These are phyloP conservation scores for Rhodotorula sp. DNA, from an alignment of 1,284 basidiomycete genomes.

Conservation along the genomic window DNA sequence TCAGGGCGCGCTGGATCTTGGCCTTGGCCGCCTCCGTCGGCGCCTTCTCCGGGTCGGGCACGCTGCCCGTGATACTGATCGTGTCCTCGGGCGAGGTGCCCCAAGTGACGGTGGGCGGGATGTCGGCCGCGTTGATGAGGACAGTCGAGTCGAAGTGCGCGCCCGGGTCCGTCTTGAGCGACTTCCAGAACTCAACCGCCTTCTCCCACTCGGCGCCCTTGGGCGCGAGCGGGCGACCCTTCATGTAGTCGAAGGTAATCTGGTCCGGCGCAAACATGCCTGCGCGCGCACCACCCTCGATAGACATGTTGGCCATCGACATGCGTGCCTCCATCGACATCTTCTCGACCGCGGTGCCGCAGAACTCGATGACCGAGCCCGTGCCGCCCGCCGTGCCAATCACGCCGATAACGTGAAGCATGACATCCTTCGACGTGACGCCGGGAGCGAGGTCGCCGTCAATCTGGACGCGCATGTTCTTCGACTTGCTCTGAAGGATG, in stretches of 20 bases:
- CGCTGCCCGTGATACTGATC: constrained; percentile 77
- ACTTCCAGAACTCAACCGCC: constrained; percentile 85
- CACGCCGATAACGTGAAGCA: constrained; percentile 88
- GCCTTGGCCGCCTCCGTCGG: constrained; percentile 67
- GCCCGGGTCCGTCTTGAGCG: constrained; percentile 79
- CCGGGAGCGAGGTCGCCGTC: constrained; percentile 83
- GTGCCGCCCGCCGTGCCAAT: constrained; percentile 95
- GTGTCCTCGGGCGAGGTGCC: constrained; percentile 94
- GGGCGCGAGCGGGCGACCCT: constrained; percentile 75
- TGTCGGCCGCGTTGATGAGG: constrained; percentile 81
- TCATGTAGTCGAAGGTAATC: constrained; percentile 83
- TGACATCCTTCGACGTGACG: constrained; percentile 91
- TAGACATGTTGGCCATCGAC: constrained; percentile 98
- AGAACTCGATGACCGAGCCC: constrained; percentile 89
- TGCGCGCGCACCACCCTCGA: constrained; percentile 84
- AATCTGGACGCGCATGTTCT: constrained; percentile 94
- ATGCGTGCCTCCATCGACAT: constrained; percentile 94
- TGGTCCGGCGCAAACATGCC: constrained; percentile 96
- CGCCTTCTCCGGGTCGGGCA: constrained; percentile 77
- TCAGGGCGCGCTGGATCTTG: constrained; percentile 76
- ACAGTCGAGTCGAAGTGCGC: constrained; percentile 89
- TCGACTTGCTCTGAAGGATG: constrained; percentile 84
- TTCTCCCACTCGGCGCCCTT: constrained; percentile 88
- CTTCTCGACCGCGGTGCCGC: constrained; percentile 84
- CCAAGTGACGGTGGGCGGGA: constrained; percentile 93